phyloP scores from a whole-genome alignment of 495 filamentous ascomycete genomes.

The Lichina pygmaea region DNA sequence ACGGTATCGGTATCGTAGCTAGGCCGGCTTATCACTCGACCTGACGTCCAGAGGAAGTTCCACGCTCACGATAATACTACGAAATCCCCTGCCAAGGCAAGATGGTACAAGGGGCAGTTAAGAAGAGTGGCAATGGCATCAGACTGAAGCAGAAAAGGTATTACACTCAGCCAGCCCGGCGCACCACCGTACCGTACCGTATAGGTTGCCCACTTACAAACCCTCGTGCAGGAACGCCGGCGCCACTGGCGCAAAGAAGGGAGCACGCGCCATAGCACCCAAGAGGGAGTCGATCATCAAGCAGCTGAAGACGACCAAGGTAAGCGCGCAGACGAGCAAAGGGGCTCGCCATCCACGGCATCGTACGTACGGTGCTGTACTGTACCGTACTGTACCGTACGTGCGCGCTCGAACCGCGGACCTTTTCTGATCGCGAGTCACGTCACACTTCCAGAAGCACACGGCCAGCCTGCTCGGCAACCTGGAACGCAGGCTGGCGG shows the following conservation, averaged over 20 bases:
- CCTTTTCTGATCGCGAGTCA: background rate
- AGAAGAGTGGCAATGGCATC: background rate
- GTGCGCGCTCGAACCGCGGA: background rate
- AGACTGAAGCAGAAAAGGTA: too few species aligned
- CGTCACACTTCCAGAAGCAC: constrained; percentile 23
- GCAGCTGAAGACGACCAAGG: background rate
- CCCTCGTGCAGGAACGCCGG: background rate
- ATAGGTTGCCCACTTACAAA: background rate
- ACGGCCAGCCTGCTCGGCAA: constrained; percentile 30
- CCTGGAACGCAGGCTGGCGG: constrained; percentile 39
- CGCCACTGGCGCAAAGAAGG: background rate
- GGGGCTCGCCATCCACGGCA: too few species aligned
- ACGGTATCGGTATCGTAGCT: too few species aligned
- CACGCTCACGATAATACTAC: too few species aligned
- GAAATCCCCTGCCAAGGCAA: background rate
- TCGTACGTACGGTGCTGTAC: too few species aligned
- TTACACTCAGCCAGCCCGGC: too few species aligned
- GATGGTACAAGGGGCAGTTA: background rate
- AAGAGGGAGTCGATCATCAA: background rate
- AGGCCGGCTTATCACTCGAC: too few species aligned
- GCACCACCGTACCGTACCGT: too few species aligned
- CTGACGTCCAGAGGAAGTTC: too few species aligned
- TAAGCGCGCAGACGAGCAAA: background rate
- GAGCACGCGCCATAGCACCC: background rate
- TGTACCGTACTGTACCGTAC: too few species aligned